Conservation (phyloP, 2,329 filamentous ascomycete species). For the Aureobasidium sp. region DNA sequence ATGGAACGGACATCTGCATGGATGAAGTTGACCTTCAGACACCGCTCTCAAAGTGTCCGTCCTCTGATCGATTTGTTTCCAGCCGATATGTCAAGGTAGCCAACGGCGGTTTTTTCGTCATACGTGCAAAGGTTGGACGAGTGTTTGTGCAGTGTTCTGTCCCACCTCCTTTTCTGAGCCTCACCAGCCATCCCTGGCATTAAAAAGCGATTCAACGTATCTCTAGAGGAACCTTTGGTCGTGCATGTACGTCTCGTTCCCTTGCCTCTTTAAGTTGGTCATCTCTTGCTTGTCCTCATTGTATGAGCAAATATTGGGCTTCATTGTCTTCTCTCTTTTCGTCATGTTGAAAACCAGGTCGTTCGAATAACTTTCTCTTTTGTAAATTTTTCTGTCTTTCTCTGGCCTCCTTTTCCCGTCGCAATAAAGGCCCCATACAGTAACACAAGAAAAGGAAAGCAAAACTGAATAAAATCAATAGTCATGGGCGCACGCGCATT, state of each 20-base stretch:
- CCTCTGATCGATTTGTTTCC: neutral
- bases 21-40: too few relatives aligned
- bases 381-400: slow-evolving; percentile 10
- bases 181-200: neutral
- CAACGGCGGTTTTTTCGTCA: too few relatives aligned
- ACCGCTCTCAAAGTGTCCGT: neutral
- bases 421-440: neutral
- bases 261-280: neutral
- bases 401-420: neutral
- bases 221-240: neutral
- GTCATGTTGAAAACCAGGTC: neutral
- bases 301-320: neutral
- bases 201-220: neutral
- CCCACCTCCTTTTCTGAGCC: neutral
- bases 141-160: neutral
- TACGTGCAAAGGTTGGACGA: neutral
- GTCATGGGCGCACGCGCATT: neutral
- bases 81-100: neutral
- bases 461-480: neutral
- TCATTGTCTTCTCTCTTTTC: neutral
- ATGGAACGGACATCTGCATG: too few relatives aligned
- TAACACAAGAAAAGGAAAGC: neutral
- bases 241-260: neutral
- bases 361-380: neutral
- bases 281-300: neutral